Base-by-base conservation (phyloP, 106 monocot genomes). In the Phalaenopsis aphrodite region DNA sequence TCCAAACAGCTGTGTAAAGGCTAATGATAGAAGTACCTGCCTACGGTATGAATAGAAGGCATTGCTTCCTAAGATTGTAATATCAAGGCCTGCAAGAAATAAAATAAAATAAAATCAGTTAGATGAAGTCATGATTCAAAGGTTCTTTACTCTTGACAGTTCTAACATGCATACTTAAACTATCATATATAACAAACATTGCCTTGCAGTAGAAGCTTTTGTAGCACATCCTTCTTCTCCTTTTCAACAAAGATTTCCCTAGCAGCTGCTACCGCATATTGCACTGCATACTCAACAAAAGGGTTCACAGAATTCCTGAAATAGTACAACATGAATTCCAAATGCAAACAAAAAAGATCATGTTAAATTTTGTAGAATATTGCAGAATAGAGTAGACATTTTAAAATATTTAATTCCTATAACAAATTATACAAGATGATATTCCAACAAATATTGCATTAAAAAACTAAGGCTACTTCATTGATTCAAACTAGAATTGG, bases 241-340 rank as follows among this genome's bases (percentile, higher is more conserved):
- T 85, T 82, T 36, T 89, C 86, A 74, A 52, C 17, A 58, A 83
- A 76, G 39, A 83, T 85, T 49, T 68, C 82, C 69, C 91, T 92
- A 36, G 91, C 84, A 78, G 98, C 91, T 58, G 94, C 92, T 78
- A 94, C 87, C 69, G 84, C 85, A 80, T 88, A 94, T 82, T 99
- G 92, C 75, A 99, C 82, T 80, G 98, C 98, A 85, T 93, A 89
- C 72, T 99, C 98, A 19, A 99, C 98, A 84, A 94, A 99, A 82
- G 98, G 90, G 69, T 99, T 99, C 49, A 86, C 41, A 42, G 87
- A 80, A 37, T 84, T 90, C 92, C 98, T 97, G 85, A 77, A 87
- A 84, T 78, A 23, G 57, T 76, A 78, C 85, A 37, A 15, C 8
- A 55, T 14, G 71, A 71, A 71, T 71, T 38, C 74, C 74, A 76